phyloP scores from a whole-genome alignment of 2,329 filamentous ascomycete genomes.

The Alternaria arborescens region DNA sequence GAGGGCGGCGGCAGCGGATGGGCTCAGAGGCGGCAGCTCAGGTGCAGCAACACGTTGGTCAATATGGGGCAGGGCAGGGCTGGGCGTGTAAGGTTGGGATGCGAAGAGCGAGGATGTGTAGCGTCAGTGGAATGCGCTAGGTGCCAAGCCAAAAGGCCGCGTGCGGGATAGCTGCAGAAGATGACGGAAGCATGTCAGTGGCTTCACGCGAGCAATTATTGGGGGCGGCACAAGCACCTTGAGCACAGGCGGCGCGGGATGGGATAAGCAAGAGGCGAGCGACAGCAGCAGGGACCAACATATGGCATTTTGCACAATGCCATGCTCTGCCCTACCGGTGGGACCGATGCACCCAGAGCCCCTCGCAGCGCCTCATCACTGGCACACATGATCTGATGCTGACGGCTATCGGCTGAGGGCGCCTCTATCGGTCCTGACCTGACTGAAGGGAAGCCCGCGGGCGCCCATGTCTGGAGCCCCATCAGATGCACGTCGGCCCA shows the following conservation, averaged over 20 bases:
- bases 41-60: slow-evolving; percentile 5
- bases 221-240: slow-evolving; percentile 7
- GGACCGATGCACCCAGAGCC: slow-evolving; percentile 16
- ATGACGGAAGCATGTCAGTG: slow-evolving; percentile 19
- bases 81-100: slow-evolving; percentile 12
- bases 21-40: neutral
- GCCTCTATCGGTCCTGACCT: slow-evolving; percentile 2
- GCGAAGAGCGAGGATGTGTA: slow-evolving; percentile 19
- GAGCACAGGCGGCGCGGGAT: slow-evolving; percentile 9
- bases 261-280: slow-evolving; percentile 3
- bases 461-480: neutral
- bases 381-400: slow-evolving; percentile 5
- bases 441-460: neutral
- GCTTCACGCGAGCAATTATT: slow-evolving; percentile 11
- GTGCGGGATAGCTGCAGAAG: slow-evolving; percentile 20
- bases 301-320: slow-evolving; percentile 18
- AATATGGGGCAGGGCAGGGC: slow-evolving; percentile 1
- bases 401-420: slow-evolving; percentile 3
- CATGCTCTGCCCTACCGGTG: slow-evolving; percentile 14
- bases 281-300: slow-evolving; percentile 8
- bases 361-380: neutral
- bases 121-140: slow-evolving; percentile 21
- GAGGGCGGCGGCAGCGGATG: neutral
- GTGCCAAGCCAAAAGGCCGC: slow-evolving; percentile 22
- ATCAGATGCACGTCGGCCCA: neutral